Evolutionary conservation across 306 rosid species (phyloP), one percentile per base, ranked within the genome.

Genomic region (Corylus americana): DNA sequence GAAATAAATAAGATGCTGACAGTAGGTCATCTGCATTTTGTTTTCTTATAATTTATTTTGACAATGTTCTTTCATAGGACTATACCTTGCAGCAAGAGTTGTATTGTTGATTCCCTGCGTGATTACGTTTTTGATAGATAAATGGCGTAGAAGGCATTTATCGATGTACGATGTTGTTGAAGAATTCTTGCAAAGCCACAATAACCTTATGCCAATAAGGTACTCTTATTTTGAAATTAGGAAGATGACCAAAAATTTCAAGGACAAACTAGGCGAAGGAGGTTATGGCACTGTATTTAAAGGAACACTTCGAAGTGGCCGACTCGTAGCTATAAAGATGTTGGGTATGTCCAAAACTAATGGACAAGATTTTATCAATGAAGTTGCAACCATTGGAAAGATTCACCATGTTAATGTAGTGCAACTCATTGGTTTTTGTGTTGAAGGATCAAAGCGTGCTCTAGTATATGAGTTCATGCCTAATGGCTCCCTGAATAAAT

Each of bases 401-500:
- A 76, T 81, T 27, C 77, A 76, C 2, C 85, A 71, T 20, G 47
- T 44, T 8, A 77, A 81, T 53, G 74, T 81, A 12, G 85, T 77
- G 5, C 57, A 61, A 22, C 74, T 81, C 0, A 25, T 77, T 39
- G 85, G 81, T 12, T 81, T 71, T 18, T 81, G 78, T 50, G 74
- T 61, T 22, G 81, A 81, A 10, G 54, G 74, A 10, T 49, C 77
- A 27, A 81, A 71, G 13, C 62, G 78, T 3, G 82, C 77, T 50
- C 77, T 79, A 13, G 11, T 72, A 4, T 72, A 77, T 20, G 76
- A 82, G 22, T 82, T 37, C 45, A 82, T 82, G 85, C 20, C 76
- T 29, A 77, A 77, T 72, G 77, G 79, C 0, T 82, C 86, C 20
- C 64, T 82, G 4, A 81, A 82, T 22, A 82, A 78, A 57, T 82